Conservation (phyloP, 495 filamentous ascomycete species). For the Neurospora sp. region DNA sequence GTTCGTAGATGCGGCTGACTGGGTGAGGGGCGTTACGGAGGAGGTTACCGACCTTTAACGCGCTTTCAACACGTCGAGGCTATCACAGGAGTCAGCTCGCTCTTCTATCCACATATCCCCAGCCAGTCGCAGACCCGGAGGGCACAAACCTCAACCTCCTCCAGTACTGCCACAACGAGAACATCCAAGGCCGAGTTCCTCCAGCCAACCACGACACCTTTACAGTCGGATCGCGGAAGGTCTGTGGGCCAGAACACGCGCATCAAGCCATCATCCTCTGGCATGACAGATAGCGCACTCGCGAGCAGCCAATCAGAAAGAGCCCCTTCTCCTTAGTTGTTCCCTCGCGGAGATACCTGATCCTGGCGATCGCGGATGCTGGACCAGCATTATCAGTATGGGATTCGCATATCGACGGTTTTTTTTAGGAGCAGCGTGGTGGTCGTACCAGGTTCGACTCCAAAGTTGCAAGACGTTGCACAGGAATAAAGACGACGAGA, state of each 20-base stretch:
- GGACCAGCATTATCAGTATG: constrained; percentile 11
- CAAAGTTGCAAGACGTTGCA: constrained; percentile 35
- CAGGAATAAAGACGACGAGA: constrained; percentile 35
- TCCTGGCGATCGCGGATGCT: constrained; percentile 79
- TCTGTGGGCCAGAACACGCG: constrained; percentile 97
- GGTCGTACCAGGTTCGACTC: constrained; percentile 35
- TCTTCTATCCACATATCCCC: not conserved
- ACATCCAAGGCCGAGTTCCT: constrained; percentile 85
- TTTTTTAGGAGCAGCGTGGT: not conserved
- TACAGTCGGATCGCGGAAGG: constrained; percentile 55
- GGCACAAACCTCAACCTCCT: constrained; percentile 73
- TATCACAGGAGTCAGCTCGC: constrained; percentile 14
- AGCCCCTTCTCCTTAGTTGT: constrained; percentile 86
- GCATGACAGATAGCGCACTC: constrained; percentile 47
- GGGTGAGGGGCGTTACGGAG: constrained; percentile 77
- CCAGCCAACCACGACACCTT: constrained; percentile 91
- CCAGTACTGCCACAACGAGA: constrained; percentile 78
- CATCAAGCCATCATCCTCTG: constrained; percentile 92
- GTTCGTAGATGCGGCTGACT: constrained; percentile 65
- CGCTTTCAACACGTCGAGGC: constrained; percentile 71
- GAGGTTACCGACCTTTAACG: constrained; percentile 72
- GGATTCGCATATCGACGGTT: not conserved
- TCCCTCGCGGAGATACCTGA: constrained; percentile 89
- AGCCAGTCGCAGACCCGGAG: not conserved
- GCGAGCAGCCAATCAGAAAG: constrained; percentile 55